Evolutionary conservation across 176 grass and related monocot species (phyloP), one percentile per base, ranked within the genome.

Genomic region (Eremochloa ophiuroides): DNA sequence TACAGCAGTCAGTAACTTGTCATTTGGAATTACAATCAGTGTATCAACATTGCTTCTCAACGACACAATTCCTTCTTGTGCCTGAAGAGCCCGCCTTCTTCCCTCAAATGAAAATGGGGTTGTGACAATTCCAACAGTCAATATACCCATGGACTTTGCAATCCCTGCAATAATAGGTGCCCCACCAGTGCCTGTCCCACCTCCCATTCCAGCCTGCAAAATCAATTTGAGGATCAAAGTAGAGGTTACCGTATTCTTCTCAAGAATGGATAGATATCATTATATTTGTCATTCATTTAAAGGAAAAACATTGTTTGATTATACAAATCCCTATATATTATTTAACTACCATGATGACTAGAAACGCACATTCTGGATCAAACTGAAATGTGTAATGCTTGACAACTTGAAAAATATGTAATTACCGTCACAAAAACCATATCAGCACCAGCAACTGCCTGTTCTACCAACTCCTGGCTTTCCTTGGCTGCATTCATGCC

Each of bases 361-460:
- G 71, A 34, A 12, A 81, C 47, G 0, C 18, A 17, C 35, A 71
- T 42, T 50, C 2, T 20, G 15, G 55, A 76, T 53, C 25, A 69
- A 83, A 65, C 28, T 44, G 34, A 25, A 64, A 83, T 48, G 23
- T 40, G 35, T 0, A 20, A 68, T 26, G 67, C 74, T 59, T 59
- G 10, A 26, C n/a, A 59, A 38, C 70, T 20, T 39, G 4, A 81
- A 64, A 3, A 76, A 47, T 34, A 53, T 70, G 28, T 62, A 53
- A 70, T 39, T 85, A 96, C 93, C 20, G 93, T 96, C 35, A 96
- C 93, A 66, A 96, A 96, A 64, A 93, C 83, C 93, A 96, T 96
- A 73, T 96, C 93, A 62, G 90, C 74, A 51, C 88, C 90, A 81
- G 78, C 65, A 25, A 91, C 83, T 10, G 93, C 93, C 70, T 90